Conservation (phyloP, 352 stramenopile species). For the Phytophthora pistaciae region DNA sequence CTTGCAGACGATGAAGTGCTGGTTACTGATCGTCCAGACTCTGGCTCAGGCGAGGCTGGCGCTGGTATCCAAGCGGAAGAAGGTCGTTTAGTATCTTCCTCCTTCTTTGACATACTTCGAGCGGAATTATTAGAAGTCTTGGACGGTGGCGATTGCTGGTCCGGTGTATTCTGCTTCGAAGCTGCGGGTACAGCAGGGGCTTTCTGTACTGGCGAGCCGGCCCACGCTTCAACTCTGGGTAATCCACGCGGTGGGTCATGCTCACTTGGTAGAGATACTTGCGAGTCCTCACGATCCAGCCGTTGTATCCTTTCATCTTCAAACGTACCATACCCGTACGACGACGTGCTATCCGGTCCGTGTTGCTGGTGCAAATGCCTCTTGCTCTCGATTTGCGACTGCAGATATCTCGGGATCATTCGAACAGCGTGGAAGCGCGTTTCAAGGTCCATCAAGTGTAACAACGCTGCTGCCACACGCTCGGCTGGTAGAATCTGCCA, state of each 20-base stretch:
- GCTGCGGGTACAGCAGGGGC: neutral
- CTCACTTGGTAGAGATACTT: neutral
- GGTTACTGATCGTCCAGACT: neutral
- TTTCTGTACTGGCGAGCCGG: conserved; percentile 25
- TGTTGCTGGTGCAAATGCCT: conserved; percentile 4
- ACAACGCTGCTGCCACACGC: conserved; percentile 57
- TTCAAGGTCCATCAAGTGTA: conserved; percentile 69
- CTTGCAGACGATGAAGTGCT: neutral
- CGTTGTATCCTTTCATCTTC: conserved; percentile 22
- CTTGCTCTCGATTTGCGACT: conserved; percentile 20
- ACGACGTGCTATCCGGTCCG: neutral
- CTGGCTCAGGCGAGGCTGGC: conserved; percentile 1
- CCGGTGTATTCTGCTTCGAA: neutral
- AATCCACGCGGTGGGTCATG: neutral
- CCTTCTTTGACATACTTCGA: neutral
- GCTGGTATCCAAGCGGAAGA: conserved; percentile 12
- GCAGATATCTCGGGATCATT: conserved; percentile 68
- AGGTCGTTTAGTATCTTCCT: neutral
- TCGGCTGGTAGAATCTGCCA: conserved; percentile 71
- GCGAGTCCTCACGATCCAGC: conserved; percentile 2
- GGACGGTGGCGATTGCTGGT: neutral
- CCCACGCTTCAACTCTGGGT: conserved; percentile 31
- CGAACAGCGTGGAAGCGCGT: conserved; percentile 57
- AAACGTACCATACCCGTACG: conserved; percentile 25
- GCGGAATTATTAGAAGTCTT: neutral